Base-by-base conservation (phyloP, 495 filamentous ascomycete genomes). In the Hypoxylon subgilvum region DNA sequence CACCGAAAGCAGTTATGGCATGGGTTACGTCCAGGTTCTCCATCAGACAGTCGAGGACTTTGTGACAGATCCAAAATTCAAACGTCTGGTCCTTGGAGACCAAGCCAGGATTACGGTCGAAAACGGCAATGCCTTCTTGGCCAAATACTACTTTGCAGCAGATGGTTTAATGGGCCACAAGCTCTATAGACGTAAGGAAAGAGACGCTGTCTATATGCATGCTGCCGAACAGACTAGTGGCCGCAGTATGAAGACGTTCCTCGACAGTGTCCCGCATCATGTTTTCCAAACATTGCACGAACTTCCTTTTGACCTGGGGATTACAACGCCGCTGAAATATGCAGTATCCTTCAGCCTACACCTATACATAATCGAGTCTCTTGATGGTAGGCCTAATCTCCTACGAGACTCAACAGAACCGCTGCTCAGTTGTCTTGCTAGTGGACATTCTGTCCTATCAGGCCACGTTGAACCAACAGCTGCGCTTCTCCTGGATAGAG, bases 41-140 rank as follows among this genome's bases (percentile, higher is more conserved):
- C 61, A 64, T 32, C 61, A 64, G 30, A 64, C 61, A 2, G 55
- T 64, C 3, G 48, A 54, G 16, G 61, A 59, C 5, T 64, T 64
- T 14, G 48, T 59, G 16, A 49, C 23, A 14, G 31, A 54, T 7
- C 49, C 48, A 6, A 49, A 40, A 1, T 64, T 64, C 40, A 64
- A 59, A 14, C 34, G 31, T 14, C 5, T 38, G 19, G 47, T 63
- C 10, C 36, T 63, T 1, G 60, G 43, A 6, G 48, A 58, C 1
- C 35, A 23, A 39, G 41, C 60, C 12, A 63, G 25, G n/a, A 53
- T 53, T 13, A 60, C 48, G 13, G 19, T 28, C 14, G 57, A 60
- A 7, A 60, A 60, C 25, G 57, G 57, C 1, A 32, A 53, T 31
- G 30, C 50, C 9, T 54, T 60, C 12, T 19, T 53, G 30, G 23